Conservation (phyloP, 768 basidiomycete species). For the Tremella yokohamensis region DNA sequence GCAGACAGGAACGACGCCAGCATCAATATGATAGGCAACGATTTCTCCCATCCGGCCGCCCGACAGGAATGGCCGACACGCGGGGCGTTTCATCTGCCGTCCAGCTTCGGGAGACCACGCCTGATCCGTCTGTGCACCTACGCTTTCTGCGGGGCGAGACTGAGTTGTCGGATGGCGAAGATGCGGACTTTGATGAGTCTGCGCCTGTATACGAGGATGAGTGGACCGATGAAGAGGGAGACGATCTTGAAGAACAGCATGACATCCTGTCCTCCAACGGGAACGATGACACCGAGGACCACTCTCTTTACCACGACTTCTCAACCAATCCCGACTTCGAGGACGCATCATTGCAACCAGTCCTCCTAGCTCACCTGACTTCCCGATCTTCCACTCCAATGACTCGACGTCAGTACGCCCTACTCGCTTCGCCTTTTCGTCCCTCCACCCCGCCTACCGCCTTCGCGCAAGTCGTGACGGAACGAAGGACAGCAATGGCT, state of each 20-base stretch:
- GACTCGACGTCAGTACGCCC: constrained; percentile 37
- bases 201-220: not conserved
- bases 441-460: constrained; percentile 1
- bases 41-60: too few relatives aligned
- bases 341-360: constrained; percentile 29
- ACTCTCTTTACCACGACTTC: constrained; percentile 28
- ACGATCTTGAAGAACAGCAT: not conserved
- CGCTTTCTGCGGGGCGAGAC: constrained; percentile 33
- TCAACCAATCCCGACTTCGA: constrained; percentile 1
- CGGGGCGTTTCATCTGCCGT: constrained; percentile 15
- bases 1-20: not conserved
- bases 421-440: constrained; percentile 21
- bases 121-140: constrained; percentile 16
- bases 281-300: constrained; percentile 12
- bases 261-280: not conserved
- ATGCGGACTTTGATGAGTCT: constrained; percentile 10
- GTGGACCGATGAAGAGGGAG: constrained; percentile 4
- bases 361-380: constrained; percentile 43
- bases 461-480: constrained; percentile 15
- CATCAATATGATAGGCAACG: too few relatives aligned
- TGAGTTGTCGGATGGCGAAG: constrained; percentile 38
- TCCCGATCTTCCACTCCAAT: constrained; percentile 27
- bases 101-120: constrained; percentile 2
- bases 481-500: constrained; percentile 8
- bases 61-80: not conserved